Evolutionary conservation across 73 alveolate species (phyloP).

Genomic region (Symbiodinium pilosum): DNA sequence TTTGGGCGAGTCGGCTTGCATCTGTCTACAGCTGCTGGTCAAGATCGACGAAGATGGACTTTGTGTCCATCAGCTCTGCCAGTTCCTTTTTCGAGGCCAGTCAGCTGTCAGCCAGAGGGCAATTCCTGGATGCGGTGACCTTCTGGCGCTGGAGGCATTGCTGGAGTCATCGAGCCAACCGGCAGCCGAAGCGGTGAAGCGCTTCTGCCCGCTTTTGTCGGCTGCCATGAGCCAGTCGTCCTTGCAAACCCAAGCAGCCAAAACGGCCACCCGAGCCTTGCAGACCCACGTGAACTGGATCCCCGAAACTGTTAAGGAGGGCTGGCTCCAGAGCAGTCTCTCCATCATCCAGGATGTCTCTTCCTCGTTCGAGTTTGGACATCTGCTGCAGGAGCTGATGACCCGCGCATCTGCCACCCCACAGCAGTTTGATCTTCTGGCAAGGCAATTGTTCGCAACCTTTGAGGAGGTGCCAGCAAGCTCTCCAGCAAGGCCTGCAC

Average conservation of each 20-base stretch:
- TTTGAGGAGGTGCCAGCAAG: not conserved
- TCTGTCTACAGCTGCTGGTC: not conserved
- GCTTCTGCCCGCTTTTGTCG: not conserved
- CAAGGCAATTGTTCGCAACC: not conserved
- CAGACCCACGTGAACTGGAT: not conserved
- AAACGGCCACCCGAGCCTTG: not conserved
- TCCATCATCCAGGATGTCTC: not conserved
- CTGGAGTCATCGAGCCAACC: not conserved
- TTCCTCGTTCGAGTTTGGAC: not conserved
- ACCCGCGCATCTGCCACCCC: not conserved
- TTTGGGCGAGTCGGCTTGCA: not conserved
- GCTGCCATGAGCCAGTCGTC: not conserved
- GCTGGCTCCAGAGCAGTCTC: not conserved
- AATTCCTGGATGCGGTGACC: not conserved
- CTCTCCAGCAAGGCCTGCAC: not conserved
- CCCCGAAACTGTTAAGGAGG: not conserved
- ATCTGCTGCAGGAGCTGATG: slow-evolving; percentile 35
- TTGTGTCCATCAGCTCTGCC: not conserved
- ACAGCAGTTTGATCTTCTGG: not conserved
- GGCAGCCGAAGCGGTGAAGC: not conserved
- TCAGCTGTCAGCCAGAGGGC: not conserved
- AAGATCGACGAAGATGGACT: not conserved
- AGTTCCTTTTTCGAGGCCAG: not conserved
- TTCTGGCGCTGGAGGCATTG: not conserved
- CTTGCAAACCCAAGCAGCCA: not conserved